A percentile compares a stretch with the other conserved stretches of the same genome.
phyloP scores from a whole-genome alignment of 176 grass and related monocot genomes.

The Carex myosuroides region DNA sequence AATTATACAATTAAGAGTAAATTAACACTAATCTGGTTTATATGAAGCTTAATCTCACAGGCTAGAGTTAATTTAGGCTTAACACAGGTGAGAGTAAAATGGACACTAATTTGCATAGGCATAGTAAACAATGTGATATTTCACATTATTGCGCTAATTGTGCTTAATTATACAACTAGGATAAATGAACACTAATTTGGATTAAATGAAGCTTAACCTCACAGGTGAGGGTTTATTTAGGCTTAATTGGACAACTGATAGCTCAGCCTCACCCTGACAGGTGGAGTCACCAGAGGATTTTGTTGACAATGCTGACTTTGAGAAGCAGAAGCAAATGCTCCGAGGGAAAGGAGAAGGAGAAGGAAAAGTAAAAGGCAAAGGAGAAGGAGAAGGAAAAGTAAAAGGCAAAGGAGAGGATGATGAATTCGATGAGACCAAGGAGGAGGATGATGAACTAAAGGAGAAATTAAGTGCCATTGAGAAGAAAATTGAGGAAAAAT shows the following conservation, averaged over 20 bases:
- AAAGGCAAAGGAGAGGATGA: conserved; percentile 36
- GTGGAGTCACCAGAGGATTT: conserved; percentile 58
- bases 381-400: conserved; percentile 45
- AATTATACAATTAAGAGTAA: background rate
- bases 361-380: conserved; percentile 38
- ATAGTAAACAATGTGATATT: background rate
- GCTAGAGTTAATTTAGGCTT: background rate
- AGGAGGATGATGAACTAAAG: conserved; percentile 58
- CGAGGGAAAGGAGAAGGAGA: conserved; percentile 44
- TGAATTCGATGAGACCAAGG: conserved; percentile 65
- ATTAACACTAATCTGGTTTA: background rate
- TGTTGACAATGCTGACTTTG: conserved; percentile 54
- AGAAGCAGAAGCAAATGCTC: conserved; percentile 74
- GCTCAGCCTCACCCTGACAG: background rate
- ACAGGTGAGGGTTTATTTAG: conserved; percentile 5
- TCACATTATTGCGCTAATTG: background rate
- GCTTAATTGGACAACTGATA: background rate
- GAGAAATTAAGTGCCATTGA: conserved; percentile 78
- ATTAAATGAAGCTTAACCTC: background rate
- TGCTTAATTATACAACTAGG: background rate
- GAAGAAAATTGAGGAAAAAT: conserved; percentile 65
- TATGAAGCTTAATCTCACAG: background rate
- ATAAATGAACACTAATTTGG: background rate
- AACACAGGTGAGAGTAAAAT: background rate
- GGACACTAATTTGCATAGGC: background rate